A percentile compares a stretch with the other conserved stretches of the same genome.
These are phyloP conservation scores for Fusarium mangiferae DNA, from an alignment of 2,329 filamentous ascomycete species.

Conservation along the genomic window DNA sequence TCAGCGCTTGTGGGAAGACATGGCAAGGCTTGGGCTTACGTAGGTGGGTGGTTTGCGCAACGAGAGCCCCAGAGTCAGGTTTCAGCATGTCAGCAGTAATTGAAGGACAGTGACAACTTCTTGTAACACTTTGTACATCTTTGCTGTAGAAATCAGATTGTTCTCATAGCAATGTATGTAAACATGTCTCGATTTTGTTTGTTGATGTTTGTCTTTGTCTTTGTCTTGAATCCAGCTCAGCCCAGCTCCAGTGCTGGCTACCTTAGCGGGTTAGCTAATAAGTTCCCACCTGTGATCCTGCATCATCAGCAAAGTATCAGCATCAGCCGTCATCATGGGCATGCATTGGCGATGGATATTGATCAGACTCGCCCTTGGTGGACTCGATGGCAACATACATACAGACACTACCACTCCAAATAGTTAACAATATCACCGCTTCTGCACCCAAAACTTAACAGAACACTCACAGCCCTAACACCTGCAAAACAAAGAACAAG, in stretches of 20 bases:
- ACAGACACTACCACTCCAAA: not conserved
- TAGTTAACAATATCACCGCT: not conserved
- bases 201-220: not conserved
- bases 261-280: conserved; percentile 3
- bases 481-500: not conserved
- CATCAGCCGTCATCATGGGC: conserved; percentile 14
- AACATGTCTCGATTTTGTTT: not conserved
- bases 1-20: conserved; percentile 10
- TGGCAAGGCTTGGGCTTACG: conserved; percentile 19
- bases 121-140: not conserved
- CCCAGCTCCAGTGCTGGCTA: conserved; percentile 7
- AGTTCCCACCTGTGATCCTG: conserved; percentile 17
- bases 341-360: not conserved
- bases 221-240: conserved; percentile 5
- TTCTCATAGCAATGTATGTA: not conserved
- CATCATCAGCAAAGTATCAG: conserved; percentile 12
- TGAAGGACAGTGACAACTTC: not conserved
- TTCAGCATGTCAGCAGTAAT: not conserved
- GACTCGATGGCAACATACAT: not conserved
- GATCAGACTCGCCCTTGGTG: not conserved
- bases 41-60: not conserved
- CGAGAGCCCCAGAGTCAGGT: not conserved
- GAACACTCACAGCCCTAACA: conserved; percentile 11
- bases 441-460: not conserved
- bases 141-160: not conserved